Base-by-base conservation (phyloP, 805 yeast genomes). In the Lipomyces sp. region DNA sequence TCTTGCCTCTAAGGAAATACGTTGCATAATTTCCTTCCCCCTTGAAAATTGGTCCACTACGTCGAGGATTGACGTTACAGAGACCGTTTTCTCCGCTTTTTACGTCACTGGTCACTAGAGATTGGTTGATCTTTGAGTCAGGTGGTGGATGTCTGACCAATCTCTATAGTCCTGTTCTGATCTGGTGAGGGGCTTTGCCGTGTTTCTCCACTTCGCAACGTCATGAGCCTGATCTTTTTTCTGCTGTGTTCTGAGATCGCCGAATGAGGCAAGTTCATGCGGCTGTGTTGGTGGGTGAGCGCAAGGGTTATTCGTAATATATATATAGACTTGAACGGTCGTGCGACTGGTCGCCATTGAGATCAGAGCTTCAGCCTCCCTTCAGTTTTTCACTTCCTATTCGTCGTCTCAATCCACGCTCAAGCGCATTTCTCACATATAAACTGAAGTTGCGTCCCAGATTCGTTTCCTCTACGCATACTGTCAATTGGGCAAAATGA, bases 161-260 rank as follows among this genome's bases (percentile, higher is more conserved):
- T 50, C 53, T 50, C 53, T 30, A 50, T 8, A 18, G 0, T 50
- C 53, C 53, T 50, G 32, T 29, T 39, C 53, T 29, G 53, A 50
- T 50, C 53, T 50, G 53, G 29, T 13, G 13, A 13, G 29, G 32
- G 13, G 11, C 53, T 13, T 29, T 50, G 53, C 53, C 32, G 53
- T 18, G 53, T 24, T 29, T 13, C 45, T 15, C 29, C 53, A 50
- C 53, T 10, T 50, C 53, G 18, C 32, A 13, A 18, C 7, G 4
- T n/a, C 53, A 18, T 50, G 53, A 50, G 32, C 18, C 53, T 50
- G 53, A 15, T 18, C 53, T 50, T 11, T 1, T 50, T 13, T 18
- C 32, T 50, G 32, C 53, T 50, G 32, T 50, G 53, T 50, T 50
- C 53, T 18, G 53, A 50, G 53, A n/a, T n/a, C 2, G 53, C 53